These are phyloP conservation scores for Emmonsia crescens DNA, from an alignment of 2,329 filamentous ascomycete species.

Conservation along the genomic window DNA sequence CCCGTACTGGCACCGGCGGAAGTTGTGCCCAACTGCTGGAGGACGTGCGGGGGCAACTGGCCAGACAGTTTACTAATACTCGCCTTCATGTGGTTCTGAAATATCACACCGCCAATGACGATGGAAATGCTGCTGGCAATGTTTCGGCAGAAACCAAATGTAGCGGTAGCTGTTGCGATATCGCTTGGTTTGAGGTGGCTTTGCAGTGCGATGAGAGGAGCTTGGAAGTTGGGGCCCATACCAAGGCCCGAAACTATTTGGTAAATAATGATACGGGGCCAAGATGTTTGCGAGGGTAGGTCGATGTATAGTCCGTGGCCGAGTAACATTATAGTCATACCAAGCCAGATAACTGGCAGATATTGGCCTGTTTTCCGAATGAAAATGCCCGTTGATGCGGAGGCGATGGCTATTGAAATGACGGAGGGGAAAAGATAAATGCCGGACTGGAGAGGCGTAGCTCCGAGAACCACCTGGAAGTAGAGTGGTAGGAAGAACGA, in stretches of 20 bases:
- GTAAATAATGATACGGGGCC: constrained; percentile 39
- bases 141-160: constrained; percentile 49
- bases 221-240: constrained; percentile 52
- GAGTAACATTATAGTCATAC: constrained; percentile 49
- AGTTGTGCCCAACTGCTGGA: constrained; percentile 19
- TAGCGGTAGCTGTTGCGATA: constrained; percentile 52
- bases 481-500: constrained; percentile 77
- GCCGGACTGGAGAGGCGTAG: constrained; percentile 58
- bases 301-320: constrained; percentile 57
- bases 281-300: constrained; percentile 43
- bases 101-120: constrained; percentile 45
- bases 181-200: constrained; percentile 48
- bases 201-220: constrained; percentile 53
- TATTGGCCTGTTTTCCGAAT: constrained; percentile 63
- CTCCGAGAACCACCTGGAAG: constrained; percentile 63
- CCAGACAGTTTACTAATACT: background rate
- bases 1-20: constrained; percentile 19
- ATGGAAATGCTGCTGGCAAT: constrained; percentile 47
- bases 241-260: constrained; percentile 51
- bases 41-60: constrained; percentile 18
- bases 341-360: constrained; percentile 47
- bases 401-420: constrained; percentile 53
- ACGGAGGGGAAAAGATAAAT: constrained; percentile 63
- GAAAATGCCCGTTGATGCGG: constrained; percentile 52
- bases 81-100: constrained; percentile 25